Evolutionary conservation across 2,329 filamentous ascomycete species (phyloP), one percentile per base, ranked within the genome.

Genomic region (Alternaria brassicicola): DNA sequence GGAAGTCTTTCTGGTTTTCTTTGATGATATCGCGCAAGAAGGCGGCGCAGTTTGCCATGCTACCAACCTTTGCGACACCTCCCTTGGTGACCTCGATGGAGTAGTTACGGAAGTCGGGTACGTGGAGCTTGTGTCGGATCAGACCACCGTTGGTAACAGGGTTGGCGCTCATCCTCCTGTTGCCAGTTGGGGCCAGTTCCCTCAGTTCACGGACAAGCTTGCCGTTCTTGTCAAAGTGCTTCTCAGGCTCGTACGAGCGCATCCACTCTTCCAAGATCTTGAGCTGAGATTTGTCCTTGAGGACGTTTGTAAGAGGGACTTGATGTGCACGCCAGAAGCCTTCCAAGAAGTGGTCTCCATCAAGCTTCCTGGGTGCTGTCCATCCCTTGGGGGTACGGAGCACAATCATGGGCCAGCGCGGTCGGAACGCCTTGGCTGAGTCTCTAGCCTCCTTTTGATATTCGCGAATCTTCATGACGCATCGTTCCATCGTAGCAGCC

Each of bases 311-410:
- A 58, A 93, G 88, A 41, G 90, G 90, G 6, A 93, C 88, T 76
- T 93, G 90, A 72, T 93, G 90, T 17, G 90, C 82, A 41, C 89
- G 85, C 89, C 89, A 93, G 81, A 86, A 93, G n/a, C 90, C 90
- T 67, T 87, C 87, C 7, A 92, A 83, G 65, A 85, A 88, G 71
- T 91, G 88, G 57, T 85, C 85, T 66, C 89, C 88, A 10, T 59
- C 52, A 49, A 93, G 69, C 74, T 90, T 89, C 57, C 89, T 84
- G 6, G 90, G 90, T 2, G 85, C 90, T 13, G 88, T 92, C 90
- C 90, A 93, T 55, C 90, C 90, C 79, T 93, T 93, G 53, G 90
- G 90, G 31, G 85, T 90, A 67, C 90, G 86, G 31, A 93, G 86
- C 35, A 93, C 79, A 54, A 93, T 86, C 89, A 93, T 90, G 41